These are phyloP conservation scores for Solanum megistacrolobum DNA, from an alignment of 257 asterid species.

Conservation along the genomic window DNA sequence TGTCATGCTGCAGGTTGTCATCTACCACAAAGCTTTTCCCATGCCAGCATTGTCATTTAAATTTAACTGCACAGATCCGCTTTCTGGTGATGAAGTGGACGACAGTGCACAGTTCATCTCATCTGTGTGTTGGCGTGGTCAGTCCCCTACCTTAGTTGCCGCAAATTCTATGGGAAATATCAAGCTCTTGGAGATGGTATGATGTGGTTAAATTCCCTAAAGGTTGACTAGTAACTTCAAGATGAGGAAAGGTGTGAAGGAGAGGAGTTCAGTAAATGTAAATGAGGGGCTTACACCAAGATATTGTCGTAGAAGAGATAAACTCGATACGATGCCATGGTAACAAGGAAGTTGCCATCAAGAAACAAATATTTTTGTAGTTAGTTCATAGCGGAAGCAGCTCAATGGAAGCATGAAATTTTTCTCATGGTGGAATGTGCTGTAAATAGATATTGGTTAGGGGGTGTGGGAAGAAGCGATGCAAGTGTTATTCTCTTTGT, in stretches of 20 bases:
- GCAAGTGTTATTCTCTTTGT: slow-evolving; percentile 7
- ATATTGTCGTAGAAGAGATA: neutral
- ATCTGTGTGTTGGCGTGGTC: slow-evolving; percentile 92
- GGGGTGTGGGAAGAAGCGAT: neutral
- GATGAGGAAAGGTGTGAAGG: neutral
- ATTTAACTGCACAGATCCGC: slow-evolving; percentile 58
- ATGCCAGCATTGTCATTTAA: slow-evolving; percentile 78
- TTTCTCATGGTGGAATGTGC: neutral
- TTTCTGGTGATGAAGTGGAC: slow-evolving; percentile 68
- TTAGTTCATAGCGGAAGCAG: slow-evolving; percentile 6
- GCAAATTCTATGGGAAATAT: slow-evolving; percentile 92
- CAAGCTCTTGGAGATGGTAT: slow-evolving; percentile 89
- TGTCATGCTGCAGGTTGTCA: slow-evolving; percentile 43
- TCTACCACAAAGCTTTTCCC: slow-evolving; percentile 85
- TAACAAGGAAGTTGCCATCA: neutral
- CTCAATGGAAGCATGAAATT: slow-evolving; percentile 6
- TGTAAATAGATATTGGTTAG: slow-evolving; percentile 15
- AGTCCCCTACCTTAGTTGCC: slow-evolving; percentile 76
- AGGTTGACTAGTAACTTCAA: neutral
- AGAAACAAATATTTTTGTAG: slow-evolving; percentile 9
- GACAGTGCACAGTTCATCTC: slow-evolving; percentile 80
- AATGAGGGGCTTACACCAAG: neutral
- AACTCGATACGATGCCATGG: neutral
- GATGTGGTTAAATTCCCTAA: neutral
- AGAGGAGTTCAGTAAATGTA: neutral